Evolutionary conservation across 1,139 yeast genomes (phyloP), one percentile per base, ranked within the genome.

Genomic region (Kluyveromyces sp.): DNA sequence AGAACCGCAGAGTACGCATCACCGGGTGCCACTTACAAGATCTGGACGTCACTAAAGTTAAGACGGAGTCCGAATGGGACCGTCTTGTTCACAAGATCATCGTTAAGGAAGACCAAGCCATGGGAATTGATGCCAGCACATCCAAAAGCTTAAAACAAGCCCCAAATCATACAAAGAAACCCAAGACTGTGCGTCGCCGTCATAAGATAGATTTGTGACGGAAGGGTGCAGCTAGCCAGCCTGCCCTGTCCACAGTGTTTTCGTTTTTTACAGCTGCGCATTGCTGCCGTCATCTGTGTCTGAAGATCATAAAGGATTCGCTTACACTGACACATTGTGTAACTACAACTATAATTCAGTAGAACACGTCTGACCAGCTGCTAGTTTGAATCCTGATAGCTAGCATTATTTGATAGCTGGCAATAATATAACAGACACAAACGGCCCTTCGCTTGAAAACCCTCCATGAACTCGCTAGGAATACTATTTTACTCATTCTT

Each of bases 1-100:
- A 39, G 18, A 36, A 39, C 19, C 31, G 42, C 15, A 30, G 42
- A 22, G 26, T 44, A 19, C 47, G 42, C 20, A 34, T 44, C 15
- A 46, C 41, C 4, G 17, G 35, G 4, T 22, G 18, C 26, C 15
- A 12, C 3, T 3, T 31, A 8, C 16, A 13, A 18, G 36, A 31
- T n/a, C 9, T 38, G 3, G 30, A 38, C 13, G 19, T 19, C 4
- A 18, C 8, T 4, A 18, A 2, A 7, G 12, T 33, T 8, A 17
- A 33, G 16, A 11, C 12, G 26, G 36, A 33, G 19, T 13, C 12
- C 1, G 36, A 18, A 19, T 33, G 26, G 25, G 26, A 22, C 26
- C 6, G 26, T 9, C 26, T 22, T 22, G 26, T 22, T 6, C 6
- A 9, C 26, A 22, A 22, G 26, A 22, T 22, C 26, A 9, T 22